Conservation (phyloP, 2,329 filamentous ascomycete species). For the Onygenales sp. region DNA sequence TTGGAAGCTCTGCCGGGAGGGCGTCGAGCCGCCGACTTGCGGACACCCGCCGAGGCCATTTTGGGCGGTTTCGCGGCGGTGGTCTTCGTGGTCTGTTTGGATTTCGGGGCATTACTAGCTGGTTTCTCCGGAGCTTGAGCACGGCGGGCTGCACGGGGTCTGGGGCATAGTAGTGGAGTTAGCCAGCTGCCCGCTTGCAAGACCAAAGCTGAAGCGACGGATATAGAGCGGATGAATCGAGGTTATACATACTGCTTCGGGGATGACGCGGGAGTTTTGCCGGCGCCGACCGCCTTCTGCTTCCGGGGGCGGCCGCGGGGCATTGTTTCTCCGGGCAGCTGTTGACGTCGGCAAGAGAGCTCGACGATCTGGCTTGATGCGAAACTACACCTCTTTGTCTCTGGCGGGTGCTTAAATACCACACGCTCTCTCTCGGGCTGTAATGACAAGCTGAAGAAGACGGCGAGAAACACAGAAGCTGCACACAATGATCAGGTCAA, state of each 20-base stretch:
- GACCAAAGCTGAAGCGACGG: too few species aligned
- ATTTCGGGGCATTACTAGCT: slow-evolving; percentile 16
- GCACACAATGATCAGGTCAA: slow-evolving; percentile 69
- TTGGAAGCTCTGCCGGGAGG: slow-evolving; percentile 22
- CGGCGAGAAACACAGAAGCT: too few species aligned
- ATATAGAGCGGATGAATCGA: neutral
- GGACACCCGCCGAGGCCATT: slow-evolving; percentile 9
- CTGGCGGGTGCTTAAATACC: neutral
- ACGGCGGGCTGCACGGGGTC: slow-evolving; percentile 12
- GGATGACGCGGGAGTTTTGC: slow-evolving; percentile 6
- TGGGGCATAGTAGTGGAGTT: slow-evolving; percentile 14
- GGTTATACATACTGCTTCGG: neutral
- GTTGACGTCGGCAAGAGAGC: neutral
- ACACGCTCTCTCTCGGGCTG: neutral
- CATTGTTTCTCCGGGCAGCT: slow-evolving; percentile 20
- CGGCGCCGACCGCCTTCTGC: slow-evolving; percentile 8
- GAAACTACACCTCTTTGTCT: neutral
- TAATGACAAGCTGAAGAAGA: neutral
- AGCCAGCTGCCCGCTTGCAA: neutral
- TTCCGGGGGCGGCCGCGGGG: slow-evolving; percentile 11
- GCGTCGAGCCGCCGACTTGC: slow-evolving; percentile 20
- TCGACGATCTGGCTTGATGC: slow-evolving; percentile 7
- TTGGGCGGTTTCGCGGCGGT: slow-evolving; percentile 19
- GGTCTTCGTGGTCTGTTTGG: neutral
- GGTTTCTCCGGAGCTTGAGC: slow-evolving; percentile 17